phyloP scores from a whole-genome alignment of 2,329 filamentous ascomycete genomes.

The Tolypocladium cylindrosporum region DNA sequence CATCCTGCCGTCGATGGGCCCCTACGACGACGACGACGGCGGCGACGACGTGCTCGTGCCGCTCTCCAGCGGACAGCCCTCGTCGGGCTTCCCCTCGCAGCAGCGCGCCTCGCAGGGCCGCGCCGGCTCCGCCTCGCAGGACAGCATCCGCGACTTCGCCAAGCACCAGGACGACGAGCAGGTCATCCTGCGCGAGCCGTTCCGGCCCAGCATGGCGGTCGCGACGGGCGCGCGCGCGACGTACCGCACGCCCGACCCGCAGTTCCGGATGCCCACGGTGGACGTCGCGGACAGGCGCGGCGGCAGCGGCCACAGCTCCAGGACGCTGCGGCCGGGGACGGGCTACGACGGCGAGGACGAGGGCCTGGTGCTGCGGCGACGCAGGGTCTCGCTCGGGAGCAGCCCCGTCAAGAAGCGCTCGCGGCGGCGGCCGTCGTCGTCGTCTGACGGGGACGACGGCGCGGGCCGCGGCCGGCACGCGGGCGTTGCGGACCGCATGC shows the following conservation, averaged over 20 bases:
- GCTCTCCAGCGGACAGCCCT: constrained; percentile 26
- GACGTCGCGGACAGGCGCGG: constrained; percentile 27
- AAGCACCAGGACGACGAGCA: constrained; percentile 44
- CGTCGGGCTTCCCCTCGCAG: constrained; percentile 34
- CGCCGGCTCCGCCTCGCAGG: constrained; percentile 37
- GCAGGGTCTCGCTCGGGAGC: constrained; percentile 2
- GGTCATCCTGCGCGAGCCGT: constrained; percentile 43
- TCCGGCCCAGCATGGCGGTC: constrained; percentile 42
- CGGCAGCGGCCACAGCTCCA: constrained; percentile 18
- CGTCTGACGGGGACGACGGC: constrained; percentile 6
- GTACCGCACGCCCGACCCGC: constrained; percentile 34
- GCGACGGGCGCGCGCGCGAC: constrained; percentile 15
- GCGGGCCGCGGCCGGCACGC: constrained; percentile 3
- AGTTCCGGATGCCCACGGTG: constrained; percentile 43
- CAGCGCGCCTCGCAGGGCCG: constrained; percentile 27
- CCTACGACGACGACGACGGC: constrained; percentile 25
- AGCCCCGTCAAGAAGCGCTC: constrained; percentile 16
- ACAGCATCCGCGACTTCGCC: constrained; percentile 45
- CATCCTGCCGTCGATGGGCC: constrained; percentile 33
- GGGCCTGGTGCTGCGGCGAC: constrained; percentile 18
- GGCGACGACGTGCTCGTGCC: constrained; percentile 23
- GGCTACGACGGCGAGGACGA: constrained; percentile 12
- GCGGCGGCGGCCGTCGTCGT: constrained; percentile 5
- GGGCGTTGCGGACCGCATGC: neutral
- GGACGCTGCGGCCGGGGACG: constrained; percentile 20